phyloP scores from a whole-genome alignment of 2,329 filamentous ascomycete species.

The Calonectria pseudoturangicola region DNA sequence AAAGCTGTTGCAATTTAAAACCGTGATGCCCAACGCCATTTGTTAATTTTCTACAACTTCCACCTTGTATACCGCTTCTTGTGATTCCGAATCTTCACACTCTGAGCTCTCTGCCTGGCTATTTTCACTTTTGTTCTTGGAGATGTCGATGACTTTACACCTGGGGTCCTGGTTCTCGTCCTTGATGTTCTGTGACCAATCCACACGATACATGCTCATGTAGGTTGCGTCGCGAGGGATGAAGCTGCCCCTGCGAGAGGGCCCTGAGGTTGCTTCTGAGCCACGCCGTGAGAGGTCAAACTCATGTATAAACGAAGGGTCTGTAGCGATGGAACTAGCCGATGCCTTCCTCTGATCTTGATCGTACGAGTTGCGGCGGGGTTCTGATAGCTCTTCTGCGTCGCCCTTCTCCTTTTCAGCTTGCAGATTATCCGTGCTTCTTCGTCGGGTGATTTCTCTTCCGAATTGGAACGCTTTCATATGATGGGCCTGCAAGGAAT shows the following conservation, averaged over 20 bases:
- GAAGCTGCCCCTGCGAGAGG: constrained; percentile 48
- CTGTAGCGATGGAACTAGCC: constrained; percentile 22
- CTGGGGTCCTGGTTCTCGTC: constrained; percentile 66
- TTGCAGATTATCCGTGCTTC: constrained; percentile 62
- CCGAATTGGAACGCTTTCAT: constrained; percentile 31
- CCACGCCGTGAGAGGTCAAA: constrained; percentile 45
- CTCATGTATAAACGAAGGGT: constrained; percentile 47
- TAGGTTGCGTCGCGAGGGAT: constrained; percentile 46
- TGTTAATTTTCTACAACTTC: neutral
- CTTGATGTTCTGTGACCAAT: constrained; percentile 77
- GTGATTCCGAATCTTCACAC: neutral
- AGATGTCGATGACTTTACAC: constrained; percentile 60
- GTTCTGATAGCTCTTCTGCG: neutral
- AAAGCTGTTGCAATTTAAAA: constrained; percentile 18
- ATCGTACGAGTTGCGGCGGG: constrained; percentile 31
- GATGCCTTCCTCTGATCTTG: constrained; percentile 14
- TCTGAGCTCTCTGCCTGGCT: neutral
- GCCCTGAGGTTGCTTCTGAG: constrained; percentile 43
- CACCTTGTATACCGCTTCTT: neutral
- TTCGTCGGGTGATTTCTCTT: constrained; percentile 55
- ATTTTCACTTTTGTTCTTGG: constrained; percentile 5
- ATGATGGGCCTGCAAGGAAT: constrained; percentile 57
- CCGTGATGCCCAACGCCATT: neutral
- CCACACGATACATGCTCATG: constrained; percentile 65
- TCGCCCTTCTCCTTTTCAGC: constrained; percentile 39